phyloP scores from a whole-genome alignment of 2,329 filamentous ascomycete species.

The Chrysosporium keratinophilum region DNA sequence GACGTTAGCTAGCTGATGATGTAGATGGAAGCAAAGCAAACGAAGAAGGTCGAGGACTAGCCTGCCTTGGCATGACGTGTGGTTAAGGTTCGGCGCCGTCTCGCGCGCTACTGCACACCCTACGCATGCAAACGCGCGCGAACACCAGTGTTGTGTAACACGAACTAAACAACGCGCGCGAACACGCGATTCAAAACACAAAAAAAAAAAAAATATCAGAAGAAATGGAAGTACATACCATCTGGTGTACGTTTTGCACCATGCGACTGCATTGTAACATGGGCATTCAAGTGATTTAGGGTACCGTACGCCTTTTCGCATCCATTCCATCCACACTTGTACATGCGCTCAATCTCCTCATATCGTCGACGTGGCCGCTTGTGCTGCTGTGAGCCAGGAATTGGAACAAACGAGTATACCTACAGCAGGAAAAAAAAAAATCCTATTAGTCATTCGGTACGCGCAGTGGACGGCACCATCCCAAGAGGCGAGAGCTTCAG shows the following conservation, averaged over 20 bases:
- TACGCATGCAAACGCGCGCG: constrained; percentile 31
- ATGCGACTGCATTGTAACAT: constrained; percentile 98
- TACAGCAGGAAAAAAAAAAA: constrained; percentile 34
- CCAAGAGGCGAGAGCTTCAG: constrained; percentile 10
- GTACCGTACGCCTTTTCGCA: constrained; percentile 99
- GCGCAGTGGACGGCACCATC: constrained; percentile 14
- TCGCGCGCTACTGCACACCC: constrained; percentile 44
- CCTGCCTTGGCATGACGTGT: constrained; percentile 20
- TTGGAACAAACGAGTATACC: constrained; percentile 96
- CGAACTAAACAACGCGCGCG: constrained; percentile 35
- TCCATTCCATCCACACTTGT: constrained; percentile 97
- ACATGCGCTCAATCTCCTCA: constrained; percentile 99
- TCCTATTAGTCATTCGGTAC: constrained; percentile 11
- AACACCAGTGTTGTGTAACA: constrained; percentile 42
- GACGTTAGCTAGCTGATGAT: constrained; percentile 7
- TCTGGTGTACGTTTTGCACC: constrained; percentile 90
- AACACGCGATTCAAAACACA: constrained; percentile 17
- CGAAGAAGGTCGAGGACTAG: constrained; percentile 15
- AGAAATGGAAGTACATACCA: constrained; percentile 52
- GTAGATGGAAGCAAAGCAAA: background rate
- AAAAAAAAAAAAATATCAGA: constrained; percentile 1
- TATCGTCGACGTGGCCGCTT: constrained; percentile 89
- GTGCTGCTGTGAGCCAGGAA: constrained; percentile 92
- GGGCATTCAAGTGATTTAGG: constrained; percentile 91
- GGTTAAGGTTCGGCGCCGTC: constrained; percentile 39